phyloP scores from a whole-genome alignment of 2,329 filamentous ascomycete genomes.

The Microdochium nivale region DNA sequence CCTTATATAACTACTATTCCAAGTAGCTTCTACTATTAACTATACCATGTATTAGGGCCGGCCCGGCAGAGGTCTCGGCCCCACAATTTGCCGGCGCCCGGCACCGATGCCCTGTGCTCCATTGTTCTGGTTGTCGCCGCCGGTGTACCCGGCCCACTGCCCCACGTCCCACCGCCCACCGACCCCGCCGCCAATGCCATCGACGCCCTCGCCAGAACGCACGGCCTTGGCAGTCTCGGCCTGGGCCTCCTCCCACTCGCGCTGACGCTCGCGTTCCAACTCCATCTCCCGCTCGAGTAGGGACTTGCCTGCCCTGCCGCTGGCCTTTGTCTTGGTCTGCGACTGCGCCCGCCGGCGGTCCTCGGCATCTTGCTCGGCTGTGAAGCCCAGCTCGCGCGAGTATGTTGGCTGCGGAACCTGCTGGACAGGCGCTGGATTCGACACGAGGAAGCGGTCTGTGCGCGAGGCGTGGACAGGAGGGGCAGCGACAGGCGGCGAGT shows the following conservation, averaged over 20 bases:
- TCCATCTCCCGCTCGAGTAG: slow-evolving; percentile 76
- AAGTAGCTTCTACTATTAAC: not conserved
- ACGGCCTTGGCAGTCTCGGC: slow-evolving; percentile 50
- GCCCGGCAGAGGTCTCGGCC: slow-evolving; percentile 58
- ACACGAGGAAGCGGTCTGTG: slow-evolving; percentile 49
- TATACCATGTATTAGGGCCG: slow-evolving; percentile 9
- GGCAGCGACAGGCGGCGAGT: slow-evolving; percentile 4
- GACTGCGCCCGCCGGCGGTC: slow-evolving; percentile 50
- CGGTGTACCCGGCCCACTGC: slow-evolving; percentile 67
- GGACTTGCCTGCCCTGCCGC: slow-evolving; percentile 57
- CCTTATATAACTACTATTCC: too few relatives aligned
- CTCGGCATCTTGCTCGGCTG: slow-evolving; percentile 54
- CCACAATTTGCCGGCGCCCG: slow-evolving; percentile 69
- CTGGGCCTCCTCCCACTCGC: slow-evolving; percentile 73
- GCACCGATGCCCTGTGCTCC: slow-evolving; percentile 59
- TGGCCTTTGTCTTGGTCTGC: slow-evolving; percentile 53
- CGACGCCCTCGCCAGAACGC: slow-evolving; percentile 41
- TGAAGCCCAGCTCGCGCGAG: slow-evolving; percentile 43
- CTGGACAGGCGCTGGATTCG: slow-evolving; percentile 40
- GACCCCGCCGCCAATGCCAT: slow-evolving; percentile 59
- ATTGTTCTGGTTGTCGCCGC: slow-evolving; percentile 66
- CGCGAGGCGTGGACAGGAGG: slow-evolving; percentile 22
- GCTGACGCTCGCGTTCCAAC: slow-evolving; percentile 65
- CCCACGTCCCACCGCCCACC: slow-evolving; percentile 67
- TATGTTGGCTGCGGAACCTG: slow-evolving; percentile 38